phyloP scores from a whole-genome alignment of 1,284 basidiomycete genomes.

The Leccinum subfulvum region DNA sequence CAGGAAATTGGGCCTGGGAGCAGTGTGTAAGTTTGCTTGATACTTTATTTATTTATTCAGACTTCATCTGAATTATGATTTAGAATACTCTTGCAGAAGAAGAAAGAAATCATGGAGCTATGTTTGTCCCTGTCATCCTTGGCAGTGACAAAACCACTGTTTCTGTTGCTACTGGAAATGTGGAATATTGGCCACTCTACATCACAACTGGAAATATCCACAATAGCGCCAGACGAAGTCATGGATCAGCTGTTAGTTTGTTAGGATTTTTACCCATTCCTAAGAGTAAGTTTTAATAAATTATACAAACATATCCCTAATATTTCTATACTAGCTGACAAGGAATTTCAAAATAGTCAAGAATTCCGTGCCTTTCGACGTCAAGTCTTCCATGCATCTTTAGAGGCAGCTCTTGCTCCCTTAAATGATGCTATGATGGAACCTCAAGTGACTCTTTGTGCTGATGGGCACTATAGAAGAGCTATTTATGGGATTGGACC shows the following conservation, averaged over 20 bases:
- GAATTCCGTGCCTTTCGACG: not conserved
- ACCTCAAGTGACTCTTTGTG: too few species aligned
- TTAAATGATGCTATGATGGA: too few species aligned
- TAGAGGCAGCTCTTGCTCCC: not conserved
- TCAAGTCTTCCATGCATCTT: not conserved
- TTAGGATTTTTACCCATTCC: not conserved
- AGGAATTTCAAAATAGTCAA: not conserved
- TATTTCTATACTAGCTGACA: not conserved
- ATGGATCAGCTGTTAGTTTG: not conserved
- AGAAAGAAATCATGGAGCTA: not conserved
- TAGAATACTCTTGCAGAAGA: not conserved
- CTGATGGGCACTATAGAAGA: too few species aligned
- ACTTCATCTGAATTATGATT: not conserved
- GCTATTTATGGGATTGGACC: too few species aligned
- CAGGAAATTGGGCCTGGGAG: not conserved
- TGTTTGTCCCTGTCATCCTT: slow-evolving; percentile 3
- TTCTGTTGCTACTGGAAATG: slow-evolving; percentile 2
- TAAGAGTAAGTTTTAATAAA: not conserved
- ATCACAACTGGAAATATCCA: not conserved
- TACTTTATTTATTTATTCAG: not conserved
- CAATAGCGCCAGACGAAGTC: not conserved
- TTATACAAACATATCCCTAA: not conserved
- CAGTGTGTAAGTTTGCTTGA: not conserved
- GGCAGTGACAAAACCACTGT: slow-evolving; percentile 12
- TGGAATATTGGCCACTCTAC: not conserved